These are phyloP conservation scores for Suillus subluteus DNA, from an alignment of 768 basidiomycete genomes.

Conservation along the genomic window DNA sequence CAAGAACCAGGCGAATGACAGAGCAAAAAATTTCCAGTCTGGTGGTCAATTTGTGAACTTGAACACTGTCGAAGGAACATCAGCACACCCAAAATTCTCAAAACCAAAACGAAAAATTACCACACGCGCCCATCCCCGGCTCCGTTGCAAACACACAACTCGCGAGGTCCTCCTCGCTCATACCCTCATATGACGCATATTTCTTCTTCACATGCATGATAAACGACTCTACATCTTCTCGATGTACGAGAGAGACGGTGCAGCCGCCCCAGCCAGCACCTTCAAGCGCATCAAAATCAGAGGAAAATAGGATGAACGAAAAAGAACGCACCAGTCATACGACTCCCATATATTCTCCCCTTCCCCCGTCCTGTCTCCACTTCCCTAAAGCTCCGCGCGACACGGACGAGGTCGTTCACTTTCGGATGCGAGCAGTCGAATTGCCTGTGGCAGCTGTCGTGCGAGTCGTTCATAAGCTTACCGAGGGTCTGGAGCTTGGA, in stretches of 20 bases:
- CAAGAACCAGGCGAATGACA: too few relatives aligned
- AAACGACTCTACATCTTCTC: conserved; percentile 63
- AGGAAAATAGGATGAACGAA: not conserved
- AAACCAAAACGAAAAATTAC: conserved; percentile 45
- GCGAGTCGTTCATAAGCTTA: conserved; percentile 77
- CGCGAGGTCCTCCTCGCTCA: conserved; percentile 59
- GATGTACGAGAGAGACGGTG: conserved; percentile 79
- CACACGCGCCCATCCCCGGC: conserved; percentile 82
- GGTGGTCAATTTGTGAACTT: conserved; percentile 30
- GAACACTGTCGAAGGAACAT: conserved; percentile 24
- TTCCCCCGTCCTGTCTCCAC: conserved; percentile 52
- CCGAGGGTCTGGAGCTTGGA: conserved; percentile 58
- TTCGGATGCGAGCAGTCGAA: conserved; percentile 85
- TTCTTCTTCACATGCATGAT: conserved; percentile 59
- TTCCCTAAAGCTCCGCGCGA: conserved; percentile 43
- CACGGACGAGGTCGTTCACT: conserved; percentile 64
- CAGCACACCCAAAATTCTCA: conserved; percentile 8
- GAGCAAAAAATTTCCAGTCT: too few relatives aligned
- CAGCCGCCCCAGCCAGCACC: conserved; percentile 94
- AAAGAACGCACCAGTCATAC: conserved; percentile 69
- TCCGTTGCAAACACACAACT: conserved; percentile 83
- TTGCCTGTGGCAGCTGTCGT: conserved; percentile 65
- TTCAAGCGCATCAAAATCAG: conserved; percentile 26
- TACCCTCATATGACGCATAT: conserved; percentile 65
- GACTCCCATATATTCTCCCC: conserved; percentile 64